These are phyloP conservation scores for Gaeumannomyces tritici DNA, from an alignment of 2,329 filamentous ascomycete species.

Conservation along the genomic window DNA sequence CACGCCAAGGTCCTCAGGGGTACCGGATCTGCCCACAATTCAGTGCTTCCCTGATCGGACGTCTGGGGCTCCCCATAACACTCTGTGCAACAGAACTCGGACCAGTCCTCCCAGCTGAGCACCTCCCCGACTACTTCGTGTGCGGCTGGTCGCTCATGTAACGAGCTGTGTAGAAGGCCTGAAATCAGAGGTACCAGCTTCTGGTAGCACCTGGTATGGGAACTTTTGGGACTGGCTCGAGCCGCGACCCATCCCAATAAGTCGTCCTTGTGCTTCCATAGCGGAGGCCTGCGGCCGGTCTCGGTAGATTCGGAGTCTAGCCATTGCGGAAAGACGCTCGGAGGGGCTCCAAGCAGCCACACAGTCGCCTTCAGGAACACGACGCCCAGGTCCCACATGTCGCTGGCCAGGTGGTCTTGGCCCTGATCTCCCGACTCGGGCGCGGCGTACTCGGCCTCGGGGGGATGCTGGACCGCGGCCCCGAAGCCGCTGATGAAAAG, in stretches of 20 bases:
- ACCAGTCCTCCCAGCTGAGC: background rate
- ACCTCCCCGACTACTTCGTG: background rate
- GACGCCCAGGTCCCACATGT: background rate
- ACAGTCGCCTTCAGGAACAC: background rate
- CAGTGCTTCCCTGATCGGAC: no score
- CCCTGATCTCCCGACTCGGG: background rate
- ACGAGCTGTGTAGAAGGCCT: background rate
- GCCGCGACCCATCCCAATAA: background rate
- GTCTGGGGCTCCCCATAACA: background rate
- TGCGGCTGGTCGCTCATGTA: background rate
- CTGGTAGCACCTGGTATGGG: background rate
- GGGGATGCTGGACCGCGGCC: background rate
- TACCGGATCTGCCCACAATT: background rate
- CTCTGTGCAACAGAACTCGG: background rate
- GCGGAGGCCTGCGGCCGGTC: background rate
- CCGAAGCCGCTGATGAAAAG: slow-evolving; percentile 1
- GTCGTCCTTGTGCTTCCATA: background rate
- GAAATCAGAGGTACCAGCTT: background rate
- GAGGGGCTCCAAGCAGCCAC: background rate
- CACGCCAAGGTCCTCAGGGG: background rate
- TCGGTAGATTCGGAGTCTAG: background rate
- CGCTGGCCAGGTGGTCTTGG: background rate
- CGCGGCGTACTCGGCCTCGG: background rate
- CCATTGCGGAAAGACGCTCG: background rate
- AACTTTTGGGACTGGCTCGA: background rate